These are phyloP conservation scores for Shiraia sp. DNA, from an alignment of 2,329 filamentous ascomycete genomes.

Conservation along the genomic window DNA sequence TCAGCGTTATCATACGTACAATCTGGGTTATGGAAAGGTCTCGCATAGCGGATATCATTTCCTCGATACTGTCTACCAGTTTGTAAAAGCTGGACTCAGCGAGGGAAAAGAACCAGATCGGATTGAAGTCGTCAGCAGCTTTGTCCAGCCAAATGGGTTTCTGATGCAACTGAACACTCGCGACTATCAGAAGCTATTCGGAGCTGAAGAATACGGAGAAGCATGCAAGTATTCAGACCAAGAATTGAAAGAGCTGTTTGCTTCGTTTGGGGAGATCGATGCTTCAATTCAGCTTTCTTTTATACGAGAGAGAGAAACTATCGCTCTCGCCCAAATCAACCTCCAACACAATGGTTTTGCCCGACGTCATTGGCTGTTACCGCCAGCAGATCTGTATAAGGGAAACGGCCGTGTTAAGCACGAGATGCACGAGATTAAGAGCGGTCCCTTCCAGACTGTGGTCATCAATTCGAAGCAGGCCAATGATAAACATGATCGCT, in stretches of 20 bases:
- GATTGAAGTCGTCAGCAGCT: too few species aligned
- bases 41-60: conserved; percentile 4
- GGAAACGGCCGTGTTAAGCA: conserved; percentile 6
- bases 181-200: too few species aligned
- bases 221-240: too few species aligned
- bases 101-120: neutral
- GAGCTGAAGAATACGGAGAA: too few species aligned
- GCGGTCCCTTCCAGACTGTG: conserved; percentile 5
- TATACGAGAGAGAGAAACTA: conserved; percentile 1
- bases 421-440: conserved; percentile 6
- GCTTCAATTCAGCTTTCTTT: conserved; percentile 6
- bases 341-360: conserved; percentile 9
- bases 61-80: conserved; percentile 1
- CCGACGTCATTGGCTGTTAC: conserved; percentile 3
- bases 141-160: too few species aligned
- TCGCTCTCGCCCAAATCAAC: conserved; percentile 3
- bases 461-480: conserved; percentile 6
- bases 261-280: conserved; percentile 3
- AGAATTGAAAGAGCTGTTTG: too few species aligned
- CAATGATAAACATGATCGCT: conserved; percentile 8
- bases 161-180: too few species aligned
- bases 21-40: conserved; percentile 3
- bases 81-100: neutral
- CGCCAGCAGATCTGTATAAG: conserved; percentile 4
- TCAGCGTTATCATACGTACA: conserved; percentile 1